These are phyloP conservation scores for Reutealis trisperma DNA, from an alignment of 345 rosid species.

Conservation along the genomic window DNA sequence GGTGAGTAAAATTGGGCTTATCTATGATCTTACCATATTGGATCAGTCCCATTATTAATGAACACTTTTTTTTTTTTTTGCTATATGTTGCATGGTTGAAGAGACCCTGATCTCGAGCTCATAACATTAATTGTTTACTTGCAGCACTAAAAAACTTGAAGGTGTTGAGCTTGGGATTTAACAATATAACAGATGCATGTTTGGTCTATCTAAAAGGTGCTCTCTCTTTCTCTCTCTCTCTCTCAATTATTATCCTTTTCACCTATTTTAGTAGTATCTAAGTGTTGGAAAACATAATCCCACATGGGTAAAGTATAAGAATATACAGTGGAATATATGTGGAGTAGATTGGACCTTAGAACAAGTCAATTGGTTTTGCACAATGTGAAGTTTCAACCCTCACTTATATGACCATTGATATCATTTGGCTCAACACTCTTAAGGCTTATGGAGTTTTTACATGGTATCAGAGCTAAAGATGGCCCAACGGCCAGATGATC, in stretches of 20 bases:
- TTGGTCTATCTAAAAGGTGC: slow-evolving; percentile 77
- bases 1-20: slow-evolving; percentile 41
- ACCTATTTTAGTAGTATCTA: background rate
- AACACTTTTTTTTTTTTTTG: no score
- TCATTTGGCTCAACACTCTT: no score
- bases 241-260: background rate
- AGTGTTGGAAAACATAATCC: no score
- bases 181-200: slow-evolving; percentile 69
- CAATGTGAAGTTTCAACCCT: no score
- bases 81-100: background rate
- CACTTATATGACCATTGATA: no score
- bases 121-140: background rate
- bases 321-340: no score
- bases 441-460: no score
- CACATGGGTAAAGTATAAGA: no score
- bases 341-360: no score
- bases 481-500: no score
- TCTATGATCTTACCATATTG: background rate
- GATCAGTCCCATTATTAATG: background rate
- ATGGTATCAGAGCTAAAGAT: no score
- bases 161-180: slow-evolving; percentile 79
- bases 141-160: slow-evolving; percentile 62
- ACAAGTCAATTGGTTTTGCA: no score
- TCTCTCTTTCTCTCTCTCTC: background rate
- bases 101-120: background rate